Evolutionary conservation across 768 basidiomycete genomes (phyloP), one percentile per base, ranked within the genome.

Genomic region (Russula emetica): DNA sequence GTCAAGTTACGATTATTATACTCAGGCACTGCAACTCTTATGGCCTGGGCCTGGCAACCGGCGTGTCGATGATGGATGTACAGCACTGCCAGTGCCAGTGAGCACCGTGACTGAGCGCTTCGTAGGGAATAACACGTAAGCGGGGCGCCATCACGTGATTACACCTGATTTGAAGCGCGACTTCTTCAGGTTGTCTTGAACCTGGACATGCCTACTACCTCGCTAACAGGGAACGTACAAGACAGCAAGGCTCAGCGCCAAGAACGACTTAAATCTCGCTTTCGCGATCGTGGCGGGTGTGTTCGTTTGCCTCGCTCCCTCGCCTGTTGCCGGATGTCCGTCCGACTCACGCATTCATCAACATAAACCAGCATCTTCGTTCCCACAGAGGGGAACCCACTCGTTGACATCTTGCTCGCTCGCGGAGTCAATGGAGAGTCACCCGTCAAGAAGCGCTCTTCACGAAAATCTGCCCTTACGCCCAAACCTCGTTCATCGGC

Each of bases 191-290:
- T 36, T 36, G 34, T 34, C 20, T 42, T 14, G 16, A 28, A 34
- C 24, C 5, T 26, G 28, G 30, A 34, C 18, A 66, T 64, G 57
- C 36, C 38, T 1, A 32, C 57, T 20, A 13, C 34, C 5, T 22
- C 24, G 55, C 72, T 72, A 0, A 70, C 67, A 32, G 71, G 70
- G 8, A 70, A 79, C 54, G 82, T 83, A 16, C 81, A 85, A 56
- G 85, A 84, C 58, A 89, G 87, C 70, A 78, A 85, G 34, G 79
- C 80, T 0, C 75, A 85, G 54, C 82, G 88, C 50, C 70, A 83
- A 18, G 79, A 86, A 70, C 80, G 86, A 47, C 84, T 84, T 64
- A 83, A 88, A 67, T 78, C 85, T 38, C 78, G 87, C 28, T 85
- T 87, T 72, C 80, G 87, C 58, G 85, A 88, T 73, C 81, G 74